Conservation (phyloP, 768 basidiomycete genomes). For the Dendrothele bispora region DNA sequence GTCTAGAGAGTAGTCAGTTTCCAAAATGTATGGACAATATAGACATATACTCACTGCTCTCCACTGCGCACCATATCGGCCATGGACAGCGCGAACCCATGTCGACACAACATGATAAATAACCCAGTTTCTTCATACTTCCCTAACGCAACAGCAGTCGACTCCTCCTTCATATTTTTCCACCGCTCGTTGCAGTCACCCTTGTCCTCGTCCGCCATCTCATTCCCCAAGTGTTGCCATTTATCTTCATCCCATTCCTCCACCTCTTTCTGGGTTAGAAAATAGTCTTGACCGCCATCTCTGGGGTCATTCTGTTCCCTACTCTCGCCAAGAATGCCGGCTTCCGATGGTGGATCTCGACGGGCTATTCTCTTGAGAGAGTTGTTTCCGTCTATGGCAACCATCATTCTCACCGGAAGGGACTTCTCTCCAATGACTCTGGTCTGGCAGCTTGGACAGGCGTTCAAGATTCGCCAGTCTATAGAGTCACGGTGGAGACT, state of each 20-base stretch:
- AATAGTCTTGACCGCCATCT: neutral
- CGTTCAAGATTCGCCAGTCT: constrained; percentile 20
- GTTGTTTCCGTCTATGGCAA: constrained; percentile 25
- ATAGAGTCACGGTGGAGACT: constrained; percentile 17
- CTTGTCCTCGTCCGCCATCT: too few relatives aligned
- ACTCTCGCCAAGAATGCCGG: neutral
- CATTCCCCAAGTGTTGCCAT: too few relatives aligned
- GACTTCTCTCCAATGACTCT: constrained; percentile 19
- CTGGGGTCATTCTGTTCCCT: neutral
- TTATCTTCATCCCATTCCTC: neutral
- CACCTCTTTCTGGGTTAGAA: neutral
- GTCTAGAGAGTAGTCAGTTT: neutral
- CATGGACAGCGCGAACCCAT: too few relatives aligned
- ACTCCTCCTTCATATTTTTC: too few relatives aligned
- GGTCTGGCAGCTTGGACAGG: constrained; percentile 25
- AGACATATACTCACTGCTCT: too few relatives aligned
- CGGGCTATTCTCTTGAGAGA: constrained; percentile 3
- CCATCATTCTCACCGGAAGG: constrained; percentile 15
- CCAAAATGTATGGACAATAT: neutral
- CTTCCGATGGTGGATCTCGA: neutral
- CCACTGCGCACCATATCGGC: too few relatives aligned
- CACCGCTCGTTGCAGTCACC: too few relatives aligned
- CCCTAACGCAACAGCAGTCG: too few relatives aligned
- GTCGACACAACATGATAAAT: too few relatives aligned
- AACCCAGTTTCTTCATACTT: too few relatives aligned